phyloP scores from a whole-genome alignment of 345 rosid species.

The Boechera stricta region DNA sequence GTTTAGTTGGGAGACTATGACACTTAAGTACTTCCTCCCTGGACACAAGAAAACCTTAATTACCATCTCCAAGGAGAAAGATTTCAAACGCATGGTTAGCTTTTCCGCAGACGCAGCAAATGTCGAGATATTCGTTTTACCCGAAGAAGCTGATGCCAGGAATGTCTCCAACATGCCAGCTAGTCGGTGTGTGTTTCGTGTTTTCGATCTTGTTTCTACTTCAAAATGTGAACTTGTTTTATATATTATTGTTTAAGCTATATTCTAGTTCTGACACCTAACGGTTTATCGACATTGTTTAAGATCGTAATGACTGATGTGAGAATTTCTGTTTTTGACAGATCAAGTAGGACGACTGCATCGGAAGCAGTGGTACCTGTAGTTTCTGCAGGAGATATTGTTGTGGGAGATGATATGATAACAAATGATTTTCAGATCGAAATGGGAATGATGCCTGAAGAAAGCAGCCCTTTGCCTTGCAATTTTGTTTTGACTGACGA shows the following conservation, averaged over 20 bases:
- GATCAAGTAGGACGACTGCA: conserved; percentile 79
- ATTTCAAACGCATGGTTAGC: conserved; percentile 79
- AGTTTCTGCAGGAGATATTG: conserved; percentile 48
- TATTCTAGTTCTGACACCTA: background rate
- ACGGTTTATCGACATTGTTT: conserved; percentile 6
- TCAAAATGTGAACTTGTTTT: background rate
- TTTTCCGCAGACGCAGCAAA: conserved; percentile 65
- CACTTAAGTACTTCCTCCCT: conserved; percentile 87
- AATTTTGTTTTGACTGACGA: conserved; percentile 51
- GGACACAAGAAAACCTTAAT: conserved; percentile 83
- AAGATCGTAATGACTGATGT: conserved; percentile 25
- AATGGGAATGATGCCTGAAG: conserved; percentile 43
- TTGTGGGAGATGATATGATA: conserved; percentile 23
- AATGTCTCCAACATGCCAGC: conserved; percentile 70
- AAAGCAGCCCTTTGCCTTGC: conserved; percentile 48
- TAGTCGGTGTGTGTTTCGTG: conserved; percentile 56
- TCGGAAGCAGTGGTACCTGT: conserved; percentile 62
- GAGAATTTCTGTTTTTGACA: conserved; percentile 35
- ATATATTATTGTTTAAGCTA: background rate
- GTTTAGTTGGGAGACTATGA: conserved; percentile 57
- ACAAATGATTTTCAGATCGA: conserved; percentile 38
- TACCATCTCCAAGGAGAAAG: conserved; percentile 87
- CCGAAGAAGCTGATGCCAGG: conserved; percentile 67
- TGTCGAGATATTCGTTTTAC: conserved; percentile 68
- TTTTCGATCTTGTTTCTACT: background rate